A percentile compares a stretch with the other conserved stretches of the same genome.
Evolutionary conservation across 129 eudicot species (phyloP).

Genomic region (Rutidosis leptorrhynchoides): DNA sequence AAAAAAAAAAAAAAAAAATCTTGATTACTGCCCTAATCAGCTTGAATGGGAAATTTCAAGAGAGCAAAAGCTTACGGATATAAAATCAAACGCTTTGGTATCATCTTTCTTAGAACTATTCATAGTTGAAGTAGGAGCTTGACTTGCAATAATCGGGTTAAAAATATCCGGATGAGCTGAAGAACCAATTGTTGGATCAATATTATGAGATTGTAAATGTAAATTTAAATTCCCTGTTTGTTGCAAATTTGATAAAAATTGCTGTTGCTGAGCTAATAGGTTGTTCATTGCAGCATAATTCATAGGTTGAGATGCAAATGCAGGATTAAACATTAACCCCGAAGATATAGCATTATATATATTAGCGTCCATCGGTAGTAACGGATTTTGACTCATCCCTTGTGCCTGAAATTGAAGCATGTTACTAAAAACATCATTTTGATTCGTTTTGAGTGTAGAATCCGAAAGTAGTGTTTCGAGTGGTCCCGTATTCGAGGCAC

Average conservation of each 20-base stretch:
- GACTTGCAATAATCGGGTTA: conserved; percentile 57
- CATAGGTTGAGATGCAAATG: conserved; percentile 61
- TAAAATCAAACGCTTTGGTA: conserved; percentile 90
- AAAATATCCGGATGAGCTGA: conserved; percentile 84
- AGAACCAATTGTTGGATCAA: conserved; percentile 40
- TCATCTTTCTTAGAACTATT: conserved; percentile 80
- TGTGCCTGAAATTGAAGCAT: conserved; percentile 49
- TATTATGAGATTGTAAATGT: conserved; percentile 51
- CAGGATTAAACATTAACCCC: conserved; percentile 70
- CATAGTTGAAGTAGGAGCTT: conserved; percentile 58
- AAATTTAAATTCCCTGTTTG: conserved; percentile 61
- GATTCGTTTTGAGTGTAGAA: conserved; percentile 33
- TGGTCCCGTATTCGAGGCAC: conserved; percentile 4
- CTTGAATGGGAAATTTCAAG: neutral
- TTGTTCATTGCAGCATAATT: conserved; percentile 74
- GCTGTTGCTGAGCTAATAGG: conserved; percentile 76
- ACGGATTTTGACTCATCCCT: conserved; percentile 43
- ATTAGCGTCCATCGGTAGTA: conserved; percentile 59
- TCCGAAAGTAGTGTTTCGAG: conserved; percentile 29
- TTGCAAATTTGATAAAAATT: conserved; percentile 62
- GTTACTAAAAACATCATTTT: conserved; percentile 43
- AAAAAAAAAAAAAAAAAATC: neutral
- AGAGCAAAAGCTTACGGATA: conserved; percentile 62
- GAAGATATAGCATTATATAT: conserved; percentile 54
- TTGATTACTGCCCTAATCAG: neutral